A percentile compares a stretch with the other conserved stretches of the same genome.
Evolutionary conservation across 345 rosid species (phyloP).

Genomic region (Cardiospermum halicacabum): DNA sequence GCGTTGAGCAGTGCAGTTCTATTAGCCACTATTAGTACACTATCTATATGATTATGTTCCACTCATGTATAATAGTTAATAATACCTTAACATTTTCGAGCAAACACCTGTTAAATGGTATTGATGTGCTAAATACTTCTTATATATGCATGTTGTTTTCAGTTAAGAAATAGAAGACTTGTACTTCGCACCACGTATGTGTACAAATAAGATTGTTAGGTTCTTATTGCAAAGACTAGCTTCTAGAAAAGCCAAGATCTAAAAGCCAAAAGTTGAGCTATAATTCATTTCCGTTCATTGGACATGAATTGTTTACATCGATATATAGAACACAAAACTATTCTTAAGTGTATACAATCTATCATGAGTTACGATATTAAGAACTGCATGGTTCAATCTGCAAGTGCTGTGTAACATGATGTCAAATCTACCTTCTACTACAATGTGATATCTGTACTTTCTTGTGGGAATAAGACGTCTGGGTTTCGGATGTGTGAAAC

Average conservation of each 20-base stretch:
- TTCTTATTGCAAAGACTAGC: neutral
- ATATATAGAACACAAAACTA: neutral
- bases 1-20: neutral
- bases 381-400: neutral
- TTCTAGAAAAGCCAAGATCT: neutral
- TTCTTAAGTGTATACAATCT: conserved; percentile 8
- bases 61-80: neutral
- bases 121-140: neutral
- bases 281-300: neutral
- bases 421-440: too few relatives aligned
- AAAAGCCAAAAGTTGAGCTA: neutral
- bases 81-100: neutral
- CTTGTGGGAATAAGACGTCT: conserved; percentile 37
- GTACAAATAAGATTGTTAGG: neutral
- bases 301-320: conserved; percentile 9
- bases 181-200: neutral
- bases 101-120: neutral
- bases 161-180: neutral
- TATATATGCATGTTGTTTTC: neutral
- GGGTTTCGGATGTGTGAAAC: conserved; percentile 47
- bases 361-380: neutral
- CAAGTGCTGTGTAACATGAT: neutral
- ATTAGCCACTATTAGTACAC: too few relatives aligned
- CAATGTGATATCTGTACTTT: conserved; percentile 9
- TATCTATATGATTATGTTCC: neutral